phyloP scores from a whole-genome alignment of 1,284 basidiomycete species.

The Schizopora paradoxa region DNA sequence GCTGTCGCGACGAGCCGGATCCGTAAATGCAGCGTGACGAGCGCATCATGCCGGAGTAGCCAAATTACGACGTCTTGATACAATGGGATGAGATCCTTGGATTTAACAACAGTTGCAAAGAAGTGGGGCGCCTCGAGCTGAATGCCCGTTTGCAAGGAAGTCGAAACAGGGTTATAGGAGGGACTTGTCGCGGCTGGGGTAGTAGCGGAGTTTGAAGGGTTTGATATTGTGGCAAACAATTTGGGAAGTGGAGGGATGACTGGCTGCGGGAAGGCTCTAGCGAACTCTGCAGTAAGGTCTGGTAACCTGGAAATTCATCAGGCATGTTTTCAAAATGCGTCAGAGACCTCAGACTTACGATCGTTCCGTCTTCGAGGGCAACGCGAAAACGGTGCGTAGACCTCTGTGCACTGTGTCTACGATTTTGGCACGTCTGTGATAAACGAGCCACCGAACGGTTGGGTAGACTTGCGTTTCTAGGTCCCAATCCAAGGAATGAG shows the following conservation, averaged over 20 bases:
- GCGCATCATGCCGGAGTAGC: constrained; percentile 84
- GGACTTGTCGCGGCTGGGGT: not conserved
- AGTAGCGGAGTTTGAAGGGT: constrained; percentile 28
- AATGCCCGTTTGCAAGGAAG: constrained; percentile 20
- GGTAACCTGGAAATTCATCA: constrained; percentile 42
- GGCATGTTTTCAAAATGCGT: not conserved
- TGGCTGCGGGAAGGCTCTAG: constrained; percentile 56
- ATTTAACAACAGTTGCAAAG: constrained; percentile 70
- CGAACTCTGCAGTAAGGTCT: constrained; percentile 59
- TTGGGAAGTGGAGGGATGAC: constrained; percentile 67
- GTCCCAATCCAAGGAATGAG: constrained; percentile 80
- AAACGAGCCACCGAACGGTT: constrained; percentile 84
- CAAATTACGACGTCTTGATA: constrained; percentile 87
- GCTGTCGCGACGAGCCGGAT: constrained; percentile 79
- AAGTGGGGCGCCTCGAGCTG: constrained; percentile 61
- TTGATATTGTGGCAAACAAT: constrained; percentile 69
- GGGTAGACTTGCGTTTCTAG: constrained; percentile 83
- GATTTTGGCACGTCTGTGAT: constrained; percentile 84
- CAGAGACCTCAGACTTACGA: constrained; percentile 45
- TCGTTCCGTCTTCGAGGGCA: constrained; percentile 60
- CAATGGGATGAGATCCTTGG: constrained; percentile 59
- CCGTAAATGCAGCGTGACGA: constrained; percentile 82
- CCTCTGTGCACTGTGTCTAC: constrained; percentile 82
- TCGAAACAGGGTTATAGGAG: not conserved
- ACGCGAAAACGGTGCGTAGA: constrained; percentile 79